These are phyloP conservation scores for Eutrema salsugineum DNA, from an alignment of 441 rosid species.

Conservation along the genomic window DNA sequence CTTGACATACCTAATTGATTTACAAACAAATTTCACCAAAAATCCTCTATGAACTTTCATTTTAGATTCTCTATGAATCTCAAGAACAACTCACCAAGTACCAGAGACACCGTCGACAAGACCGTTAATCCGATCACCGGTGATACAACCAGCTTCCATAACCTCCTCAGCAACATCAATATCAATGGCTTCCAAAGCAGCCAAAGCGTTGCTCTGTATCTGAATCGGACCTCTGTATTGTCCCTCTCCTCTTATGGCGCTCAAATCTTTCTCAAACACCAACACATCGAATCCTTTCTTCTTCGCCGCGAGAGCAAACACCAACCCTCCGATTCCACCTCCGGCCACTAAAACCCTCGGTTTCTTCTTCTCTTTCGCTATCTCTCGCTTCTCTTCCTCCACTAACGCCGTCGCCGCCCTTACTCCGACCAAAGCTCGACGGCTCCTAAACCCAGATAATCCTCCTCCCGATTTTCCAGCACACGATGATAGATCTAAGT, in stretches of 20 bases:
- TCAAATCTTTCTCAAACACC: constrained; percentile 85
- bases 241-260: constrained; percentile 93
- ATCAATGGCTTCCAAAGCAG: constrained; percentile 93
- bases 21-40: constrained; percentile 2
- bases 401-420: constrained; percentile 44
- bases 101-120: constrained; percentile 94
- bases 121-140: constrained; percentile 92
- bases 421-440: constrained; percentile 25
- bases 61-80: not conserved
- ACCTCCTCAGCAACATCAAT: constrained; percentile 75
- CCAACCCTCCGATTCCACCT: constrained; percentile 89
- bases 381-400: constrained; percentile 4
- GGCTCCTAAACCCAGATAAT: constrained; percentile 15
- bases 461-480: constrained; percentile 29
- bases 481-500: constrained; percentile 41
- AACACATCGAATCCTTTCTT: constrained; percentile 79
- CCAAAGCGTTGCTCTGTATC: constrained; percentile 88
- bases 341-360: constrained; percentile 74
- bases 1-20: constrained; percentile 71
- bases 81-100: constrained; percentile 53
- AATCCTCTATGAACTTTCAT: not conserved
- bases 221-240: constrained; percentile 94
- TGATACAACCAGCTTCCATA: constrained; percentile 78
- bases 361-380: constrained; percentile 31
- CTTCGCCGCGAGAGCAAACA: constrained; percentile 83